A percentile compares a stretch with the other conserved stretches of the same genome.
Evolutionary conservation across 306 rosid species (phyloP).

Genomic region (Comarum palustre): DNA sequence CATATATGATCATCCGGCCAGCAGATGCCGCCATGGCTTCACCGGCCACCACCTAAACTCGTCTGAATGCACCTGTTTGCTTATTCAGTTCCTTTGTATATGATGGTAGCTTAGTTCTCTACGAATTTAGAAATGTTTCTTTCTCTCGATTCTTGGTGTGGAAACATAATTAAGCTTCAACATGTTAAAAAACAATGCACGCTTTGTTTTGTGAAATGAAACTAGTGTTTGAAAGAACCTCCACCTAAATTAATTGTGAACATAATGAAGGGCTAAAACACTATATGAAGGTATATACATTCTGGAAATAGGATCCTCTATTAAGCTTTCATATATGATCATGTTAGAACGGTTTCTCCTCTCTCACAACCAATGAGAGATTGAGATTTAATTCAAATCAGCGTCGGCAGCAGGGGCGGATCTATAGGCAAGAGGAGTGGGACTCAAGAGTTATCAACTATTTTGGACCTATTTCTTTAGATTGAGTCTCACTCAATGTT

Average conservation of each 20-base stretch:
- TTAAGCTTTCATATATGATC: no score
- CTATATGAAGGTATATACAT: no score
- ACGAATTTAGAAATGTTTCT: not conserved
- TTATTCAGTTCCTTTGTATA: not conserved
- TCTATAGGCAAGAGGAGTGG: no score
- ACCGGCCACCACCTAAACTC: conserved; percentile 23
- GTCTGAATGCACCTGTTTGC: not conserved
- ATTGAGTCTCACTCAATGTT: no score
- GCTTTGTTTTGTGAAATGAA: not conserved
- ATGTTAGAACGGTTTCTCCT: no score
- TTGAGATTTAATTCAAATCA: no score
- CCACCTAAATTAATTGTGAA: not conserved
- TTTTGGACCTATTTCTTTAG: no score
- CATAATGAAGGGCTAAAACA: not conserved
- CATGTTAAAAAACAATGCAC: not conserved
- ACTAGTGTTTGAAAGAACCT: not conserved
- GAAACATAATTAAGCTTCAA: not conserved
- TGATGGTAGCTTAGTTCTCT: not conserved
- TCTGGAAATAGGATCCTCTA: no score
- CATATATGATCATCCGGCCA: not conserved
- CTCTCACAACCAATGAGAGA: no score
- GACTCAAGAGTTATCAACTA: no score
- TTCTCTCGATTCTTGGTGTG: not conserved
- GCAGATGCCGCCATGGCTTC: conserved; percentile 31
- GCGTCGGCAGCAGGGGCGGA: no score